Evolutionary conservation across 192 early-diverging fungal species (phyloP), one percentile per base, ranked within the genome.

Genomic region (Linderina pennispora): DNA sequence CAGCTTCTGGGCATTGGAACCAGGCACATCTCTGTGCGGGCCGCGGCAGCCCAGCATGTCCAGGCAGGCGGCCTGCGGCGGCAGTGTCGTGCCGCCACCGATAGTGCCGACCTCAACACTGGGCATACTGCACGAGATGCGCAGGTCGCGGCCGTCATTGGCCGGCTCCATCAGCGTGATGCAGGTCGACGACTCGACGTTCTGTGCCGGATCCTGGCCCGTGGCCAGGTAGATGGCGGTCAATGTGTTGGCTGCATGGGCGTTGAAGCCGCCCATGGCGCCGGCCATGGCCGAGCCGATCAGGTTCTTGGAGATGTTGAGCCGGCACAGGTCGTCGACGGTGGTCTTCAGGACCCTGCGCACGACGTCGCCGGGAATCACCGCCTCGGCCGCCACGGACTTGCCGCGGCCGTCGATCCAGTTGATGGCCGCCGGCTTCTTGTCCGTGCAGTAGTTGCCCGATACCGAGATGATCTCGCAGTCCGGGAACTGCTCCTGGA

Each of bases 321-420:
- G 50, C 47, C 79, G 76, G 4, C 92, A 88, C 40, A 96, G 39
- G 1, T 79, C 84, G 31, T 58, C 55, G 0, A 93, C 89, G 0
- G 87, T 83, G 1, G 93, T 93, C 76, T 96, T 96, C 34, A 96
- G 74, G 5, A 92, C 88, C 33, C 76, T 77, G 47, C 78, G 66
- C 14, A 96, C 91, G 17, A 89, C 67, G 16, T 74, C 66, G 35
- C 85, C 85, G 4, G 90, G 84, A 36, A 96, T 88, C 1, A 91
- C 64, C 4, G 88, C 86, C 55, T 92, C 90, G 17, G 89, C 74
- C 1, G 90, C 88, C 1, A 92, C 86, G 9, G 90, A 92, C 50
- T 96, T 96, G 37, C 92, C 92, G 48, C 92, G 90, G 11, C 92
- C 92, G 41, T 94, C 91, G 57, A 96, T 90, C 92, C 92, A 96